phyloP scores from a whole-genome alignment of 805 yeast species.

The Maudiozyma turicensis region DNA sequence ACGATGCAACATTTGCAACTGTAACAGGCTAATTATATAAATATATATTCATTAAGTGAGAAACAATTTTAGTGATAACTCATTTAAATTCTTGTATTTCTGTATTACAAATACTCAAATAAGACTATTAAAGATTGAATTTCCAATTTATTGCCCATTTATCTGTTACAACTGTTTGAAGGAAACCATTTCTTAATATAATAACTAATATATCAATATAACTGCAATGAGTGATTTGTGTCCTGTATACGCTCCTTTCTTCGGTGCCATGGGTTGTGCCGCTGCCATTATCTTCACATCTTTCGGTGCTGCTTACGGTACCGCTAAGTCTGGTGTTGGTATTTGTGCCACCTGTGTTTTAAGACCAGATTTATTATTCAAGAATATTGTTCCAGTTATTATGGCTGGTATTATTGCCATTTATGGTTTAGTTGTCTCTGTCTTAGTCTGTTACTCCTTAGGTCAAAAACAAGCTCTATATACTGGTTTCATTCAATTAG shows the following conservation, averaged over 20 bases:
- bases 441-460: slow-evolving; percentile 81
- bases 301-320: slow-evolving; percentile 98
- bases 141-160: too few species aligned
- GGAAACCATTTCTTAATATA: too few species aligned
- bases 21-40: not conserved
- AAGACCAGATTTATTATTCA: slow-evolving; percentile 92
- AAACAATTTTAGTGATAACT: too few species aligned
- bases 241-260: slow-evolving; percentile 67
- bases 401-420: slow-evolving; percentile 99
- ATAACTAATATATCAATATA: not conserved
- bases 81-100: too few species aligned
- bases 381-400: slow-evolving; percentile 91
- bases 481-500: slow-evolving; percentile 96
- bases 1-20: slow-evolving; percentile 1
- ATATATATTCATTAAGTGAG: not conserved
- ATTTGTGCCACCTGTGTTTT: slow-evolving; percentile 96
- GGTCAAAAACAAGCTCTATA: slow-evolving; percentile 86
- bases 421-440: slow-evolving; percentile 94
- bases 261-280: slow-evolving; percentile 99
- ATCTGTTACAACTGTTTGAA: too few species aligned
- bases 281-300: slow-evolving; percentile 98
- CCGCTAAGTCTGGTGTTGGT: slow-evolving; percentile 99
- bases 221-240: slow-evolving; percentile 28
- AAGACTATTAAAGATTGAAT: too few species aligned
- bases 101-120: too few species aligned